Conservation (phyloP, 2,329 filamentous ascomycete species). For the Hirsutella minnesotensis region DNA sequence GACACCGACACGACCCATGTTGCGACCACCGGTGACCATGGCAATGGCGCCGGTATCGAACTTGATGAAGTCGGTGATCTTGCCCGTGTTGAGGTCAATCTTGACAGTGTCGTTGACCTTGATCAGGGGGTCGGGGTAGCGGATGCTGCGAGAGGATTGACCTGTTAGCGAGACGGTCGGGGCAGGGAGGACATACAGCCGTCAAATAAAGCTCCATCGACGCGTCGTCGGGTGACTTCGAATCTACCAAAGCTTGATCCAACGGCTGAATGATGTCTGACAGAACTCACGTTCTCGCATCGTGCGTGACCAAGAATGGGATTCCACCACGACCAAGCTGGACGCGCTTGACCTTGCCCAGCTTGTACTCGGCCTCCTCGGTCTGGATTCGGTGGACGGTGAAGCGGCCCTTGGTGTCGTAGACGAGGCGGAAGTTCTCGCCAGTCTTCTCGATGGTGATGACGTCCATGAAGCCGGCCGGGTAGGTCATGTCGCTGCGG, state of each 20-base stretch:
- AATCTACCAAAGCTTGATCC: slow-evolving; percentile 94
- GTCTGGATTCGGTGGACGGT: slow-evolving; percentile 98
- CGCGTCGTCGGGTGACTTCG: slow-evolving; percentile 15
- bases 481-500: slow-evolving; percentile 96
- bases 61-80: slow-evolving; percentile 96
- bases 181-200: slow-evolving; percentile 38
- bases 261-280: slow-evolving; percentile 99
- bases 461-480: slow-evolving; percentile 98
- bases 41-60: slow-evolving; percentile 97
- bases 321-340: slow-evolving; percentile 99
- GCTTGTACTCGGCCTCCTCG: slow-evolving; percentile 99
- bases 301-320: slow-evolving; percentile 99
- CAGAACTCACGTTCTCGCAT: slow-evolving; percentile 99
- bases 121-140: slow-evolving; percentile 95
- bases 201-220: slow-evolving; percentile 25
- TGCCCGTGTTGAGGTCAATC: slow-evolving; percentile 93
- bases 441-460: slow-evolving; percentile 99
- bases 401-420: slow-evolving; percentile 99
- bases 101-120: slow-evolving; percentile 99
- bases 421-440: slow-evolving; percentile 99
- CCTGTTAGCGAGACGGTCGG: slow-evolving; percentile 24
- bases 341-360: slow-evolving; percentile 99
- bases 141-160: slow-evolving; percentile 56
- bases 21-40: slow-evolving; percentile 99
- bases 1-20: slow-evolving; percentile 99